Conservation (phyloP, 192 early-diverging fungal genomes). For the Gryganskiella cystojenkinii region DNA sequence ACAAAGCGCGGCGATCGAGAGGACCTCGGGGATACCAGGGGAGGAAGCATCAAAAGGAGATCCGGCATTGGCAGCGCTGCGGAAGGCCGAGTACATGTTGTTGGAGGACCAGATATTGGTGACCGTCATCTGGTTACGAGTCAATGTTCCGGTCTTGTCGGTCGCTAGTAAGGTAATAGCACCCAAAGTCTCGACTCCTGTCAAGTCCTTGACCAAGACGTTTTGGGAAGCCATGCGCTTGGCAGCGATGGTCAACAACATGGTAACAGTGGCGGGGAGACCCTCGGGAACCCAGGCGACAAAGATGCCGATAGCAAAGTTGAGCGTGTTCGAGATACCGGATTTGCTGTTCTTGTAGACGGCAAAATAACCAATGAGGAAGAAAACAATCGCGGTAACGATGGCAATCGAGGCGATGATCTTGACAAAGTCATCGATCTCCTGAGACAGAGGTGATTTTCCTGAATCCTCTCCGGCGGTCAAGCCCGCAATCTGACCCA, state of each 20-base stretch:
- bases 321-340: slow-evolving; percentile 71
- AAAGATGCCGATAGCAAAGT: slow-evolving; percentile 91
- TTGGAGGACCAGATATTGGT: slow-evolving; percentile 89
- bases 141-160: slow-evolving; percentile 97
- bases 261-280: slow-evolving; percentile 92
- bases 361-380: slow-evolving; percentile 73
- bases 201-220: slow-evolving; percentile 94
- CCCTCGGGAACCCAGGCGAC: slow-evolving; percentile 96
- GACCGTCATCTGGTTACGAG: slow-evolving; percentile 96
- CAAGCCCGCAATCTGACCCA: slow-evolving; percentile 94
- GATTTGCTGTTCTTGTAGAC: slow-evolving; percentile 57
- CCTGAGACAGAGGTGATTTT: slow-evolving; percentile 76
- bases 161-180: slow-evolving; percentile 97
- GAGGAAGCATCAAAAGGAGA: slow-evolving; percentile 58
- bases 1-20: slow-evolving; percentile 84
- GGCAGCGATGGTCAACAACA: slow-evolving; percentile 95
- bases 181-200: slow-evolving; percentile 96
- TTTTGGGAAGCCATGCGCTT: slow-evolving; percentile 91
- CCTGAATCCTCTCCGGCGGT: slow-evolving; percentile 84
- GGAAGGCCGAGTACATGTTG: slow-evolving; percentile 67
- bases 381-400: slow-evolving; percentile 81
- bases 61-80: slow-evolving; percentile 44
- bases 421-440: slow-evolving; percentile 86
- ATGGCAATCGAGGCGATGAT: slow-evolving; percentile 87
- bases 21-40: slow-evolving; percentile 77